Evolutionary conservation across 768 basidiomycete species (phyloP), one percentile per base, ranked within the genome.

Genomic region (Hortiboletus campestris): DNA sequence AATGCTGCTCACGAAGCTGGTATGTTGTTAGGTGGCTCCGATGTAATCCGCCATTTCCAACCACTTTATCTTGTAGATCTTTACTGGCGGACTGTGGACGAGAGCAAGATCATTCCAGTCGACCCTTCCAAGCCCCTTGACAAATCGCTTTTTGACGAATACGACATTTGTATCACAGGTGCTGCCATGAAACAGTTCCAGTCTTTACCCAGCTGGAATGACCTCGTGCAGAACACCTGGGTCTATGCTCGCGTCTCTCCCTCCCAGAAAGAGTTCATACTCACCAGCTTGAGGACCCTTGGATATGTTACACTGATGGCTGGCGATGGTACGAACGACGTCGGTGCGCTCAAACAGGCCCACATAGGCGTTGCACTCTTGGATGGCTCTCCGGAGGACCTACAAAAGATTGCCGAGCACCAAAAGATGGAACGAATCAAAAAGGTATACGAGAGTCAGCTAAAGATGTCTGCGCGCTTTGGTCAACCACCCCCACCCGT

Each of bases 201-300:
- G 63, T 68, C 76, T n/a, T 74, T 74, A 14, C 80, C 87, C 8
- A 76, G 79, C n/a, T 94, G 88, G 88, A 81, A 81, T 48, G 78
- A 83, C 56, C 87, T 99, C 44, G 89, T 97, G 2, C 91, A 94
- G 63, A 86, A 97, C 66, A 94, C 94, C 1, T 98, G 94, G 93
- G 96, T 99, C 47, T 99, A 99, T 62, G 97, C 97, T 25, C 93
- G 96, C 32, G 96, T 98, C 16, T 96, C 96, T 12, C 97, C 97
- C 2, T 74, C 83, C 0, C 97, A 98, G 70, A 99, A 99, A 75
- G 97, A 99, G 71, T 83, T 83, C 71, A 98, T 99, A 73, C 81
- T 99, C 45, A 92, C 94, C 0, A 89, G 89, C 8, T 78, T 98
- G 50, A 94, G 94, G 70, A 78, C 79, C 3, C 84, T 97, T 25